phyloP scores from a whole-genome alignment of 768 basidiomycete species.

The Lentinula guzmanii region DNA sequence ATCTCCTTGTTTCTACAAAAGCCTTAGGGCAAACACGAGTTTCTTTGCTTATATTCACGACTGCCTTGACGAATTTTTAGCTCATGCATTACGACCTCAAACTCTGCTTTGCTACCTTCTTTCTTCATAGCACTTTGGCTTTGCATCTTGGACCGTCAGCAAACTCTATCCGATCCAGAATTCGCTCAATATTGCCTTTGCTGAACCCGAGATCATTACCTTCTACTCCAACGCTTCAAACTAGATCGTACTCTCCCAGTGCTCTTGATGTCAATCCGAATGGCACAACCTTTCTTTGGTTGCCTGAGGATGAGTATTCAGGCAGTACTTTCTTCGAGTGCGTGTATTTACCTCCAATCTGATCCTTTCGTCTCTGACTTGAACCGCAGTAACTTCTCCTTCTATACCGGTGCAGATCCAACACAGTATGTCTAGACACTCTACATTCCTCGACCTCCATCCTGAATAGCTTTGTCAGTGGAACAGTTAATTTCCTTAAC shows the following conservation, averaged over 20 bases:
- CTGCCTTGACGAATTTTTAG: not conserved
- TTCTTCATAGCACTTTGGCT: not conserved
- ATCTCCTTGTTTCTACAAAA: not conserved
- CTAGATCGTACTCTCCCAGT: not conserved
- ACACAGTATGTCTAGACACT: constrained; percentile 45
- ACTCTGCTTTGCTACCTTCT: not conserved
- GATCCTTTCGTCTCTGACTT: not conserved
- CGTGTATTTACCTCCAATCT: constrained; percentile 10
- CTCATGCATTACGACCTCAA: not conserved
- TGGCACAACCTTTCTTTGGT: constrained; percentile 55
- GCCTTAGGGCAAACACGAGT: not conserved
- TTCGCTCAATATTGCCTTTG: not conserved
- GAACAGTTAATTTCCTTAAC: constrained; percentile 70
- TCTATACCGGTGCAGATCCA: constrained; percentile 58
- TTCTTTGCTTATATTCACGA: not conserved
- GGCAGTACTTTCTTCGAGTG: constrained; percentile 72
- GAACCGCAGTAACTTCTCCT: constrained; percentile 42
- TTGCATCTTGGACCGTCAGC: not conserved
- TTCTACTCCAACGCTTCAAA: not conserved
- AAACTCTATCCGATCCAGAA: not conserved
- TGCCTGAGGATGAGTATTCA: constrained; percentile 60
- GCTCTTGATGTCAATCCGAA: constrained; percentile 34
- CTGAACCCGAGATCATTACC: not conserved
- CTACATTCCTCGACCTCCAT: constrained; percentile 8
- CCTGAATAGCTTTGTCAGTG: constrained; percentile 35